phyloP scores from a whole-genome alignment of 176 grass and related monocot species.

The Ananas comosus region DNA sequence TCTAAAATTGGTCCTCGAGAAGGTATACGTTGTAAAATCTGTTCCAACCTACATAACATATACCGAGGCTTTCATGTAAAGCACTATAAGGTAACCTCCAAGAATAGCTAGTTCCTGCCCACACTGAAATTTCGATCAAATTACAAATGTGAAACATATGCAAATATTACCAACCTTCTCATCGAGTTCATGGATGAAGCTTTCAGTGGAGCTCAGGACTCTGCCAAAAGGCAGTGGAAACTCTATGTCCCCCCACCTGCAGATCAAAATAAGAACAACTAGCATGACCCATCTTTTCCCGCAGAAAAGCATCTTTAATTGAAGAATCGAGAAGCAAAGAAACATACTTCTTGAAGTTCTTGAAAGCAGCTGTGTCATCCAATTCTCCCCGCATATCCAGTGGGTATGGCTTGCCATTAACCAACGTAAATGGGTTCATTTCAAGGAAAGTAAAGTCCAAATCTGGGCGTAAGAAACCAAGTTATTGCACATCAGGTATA shows the following conservation, averaged over 20 bases:
- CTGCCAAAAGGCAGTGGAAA: constrained; percentile 84
- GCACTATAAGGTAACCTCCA: background rate
- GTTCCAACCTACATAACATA: too few species aligned
- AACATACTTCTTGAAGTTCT: constrained; percentile 89
- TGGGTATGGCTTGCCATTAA: constrained; percentile 80
- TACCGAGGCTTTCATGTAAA: background rate
- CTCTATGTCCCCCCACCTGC: constrained; percentile 70
- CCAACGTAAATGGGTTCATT: constrained; percentile 91
- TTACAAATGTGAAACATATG: background rate
- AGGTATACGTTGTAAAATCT: too few species aligned
- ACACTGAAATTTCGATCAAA: background rate
- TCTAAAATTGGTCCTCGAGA: too few species aligned
- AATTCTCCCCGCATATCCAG: constrained; percentile 88
- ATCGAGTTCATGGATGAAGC: constrained; percentile 82
- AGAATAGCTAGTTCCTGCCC: background rate
- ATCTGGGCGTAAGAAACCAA: constrained; percentile 32
- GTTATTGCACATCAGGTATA: constrained; percentile 1
- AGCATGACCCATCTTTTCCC: background rate
- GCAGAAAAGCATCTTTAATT: background rate
- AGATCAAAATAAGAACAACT: constrained; percentile 7
- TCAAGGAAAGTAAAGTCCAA: constrained; percentile 95
- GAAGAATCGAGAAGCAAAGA: background rate
- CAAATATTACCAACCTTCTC: constrained; percentile 51
- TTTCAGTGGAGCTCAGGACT: constrained; percentile 67
- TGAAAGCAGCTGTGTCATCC: constrained; percentile 96